Percentiles rank a stretch among this genome's conserved stretches.
Conservation (phyloP, 257 asterid species). For the Leptodermis oblonga region DNA sequence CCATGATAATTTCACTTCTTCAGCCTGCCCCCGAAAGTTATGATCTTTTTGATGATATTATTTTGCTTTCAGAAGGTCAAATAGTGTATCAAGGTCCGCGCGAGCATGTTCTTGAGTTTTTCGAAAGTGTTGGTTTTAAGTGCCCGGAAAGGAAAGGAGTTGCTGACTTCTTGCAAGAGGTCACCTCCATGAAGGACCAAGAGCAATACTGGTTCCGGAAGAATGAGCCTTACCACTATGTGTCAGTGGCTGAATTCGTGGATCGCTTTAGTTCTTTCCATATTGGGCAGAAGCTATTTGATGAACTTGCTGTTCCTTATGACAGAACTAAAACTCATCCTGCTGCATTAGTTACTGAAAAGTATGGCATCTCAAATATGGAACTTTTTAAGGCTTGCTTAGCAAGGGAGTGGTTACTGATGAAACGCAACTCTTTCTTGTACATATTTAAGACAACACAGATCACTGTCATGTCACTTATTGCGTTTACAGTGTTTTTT, state of each 20-base stretch:
- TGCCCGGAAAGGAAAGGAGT: constrained; percentile 94
- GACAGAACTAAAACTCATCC: constrained; percentile 71
- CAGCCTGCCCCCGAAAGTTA: constrained; percentile 97
- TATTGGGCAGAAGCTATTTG: constrained; percentile 55
- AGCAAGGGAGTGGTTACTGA: constrained; percentile 87
- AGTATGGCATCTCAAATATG: constrained; percentile 78
- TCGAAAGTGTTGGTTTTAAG: constrained; percentile 76
- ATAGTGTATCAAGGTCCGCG: constrained; percentile 90
- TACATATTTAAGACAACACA: constrained; percentile 83
- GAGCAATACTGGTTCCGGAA: constrained; percentile 84
- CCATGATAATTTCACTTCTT: constrained; percentile 87
- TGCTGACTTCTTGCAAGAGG: constrained; percentile 95
- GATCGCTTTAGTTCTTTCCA: constrained; percentile 64
- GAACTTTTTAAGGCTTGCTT: constrained; percentile 72
- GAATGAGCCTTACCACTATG: constrained; percentile 51
- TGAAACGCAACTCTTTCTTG: constrained; percentile 73
- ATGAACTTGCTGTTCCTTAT: constrained; percentile 67
- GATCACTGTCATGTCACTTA: constrained; percentile 82
- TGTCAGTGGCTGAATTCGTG: constrained; percentile 66
- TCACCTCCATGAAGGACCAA: constrained; percentile 84
- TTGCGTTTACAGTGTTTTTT: constrained; percentile 84
- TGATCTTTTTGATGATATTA: constrained; percentile 82
- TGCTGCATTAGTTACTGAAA: constrained; percentile 84
- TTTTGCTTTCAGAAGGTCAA: constrained; percentile 79
- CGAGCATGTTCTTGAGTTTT: constrained; percentile 72